A percentile compares a stretch with the other conserved stretches of the same genome.
phyloP scores from a whole-genome alignment of 2,329 filamentous ascomycete genomes.

The Triangularia setosa region DNA sequence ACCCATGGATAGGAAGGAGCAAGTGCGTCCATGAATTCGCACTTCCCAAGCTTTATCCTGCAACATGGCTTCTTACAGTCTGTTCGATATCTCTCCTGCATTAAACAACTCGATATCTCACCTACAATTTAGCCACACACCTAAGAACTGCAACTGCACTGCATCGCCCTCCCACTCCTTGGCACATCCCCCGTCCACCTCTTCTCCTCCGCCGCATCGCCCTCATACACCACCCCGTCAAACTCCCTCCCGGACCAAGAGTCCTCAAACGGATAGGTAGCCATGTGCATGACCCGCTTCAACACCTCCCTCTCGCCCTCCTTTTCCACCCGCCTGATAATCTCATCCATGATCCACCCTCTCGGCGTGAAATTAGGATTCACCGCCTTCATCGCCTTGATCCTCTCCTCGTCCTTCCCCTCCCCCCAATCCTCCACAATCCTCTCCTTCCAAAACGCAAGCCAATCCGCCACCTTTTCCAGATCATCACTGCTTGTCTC shows the following conservation, averaged over 20 bases:
- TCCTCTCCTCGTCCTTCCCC: slow-evolving; percentile 57
- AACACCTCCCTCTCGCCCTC: slow-evolving; percentile 77
- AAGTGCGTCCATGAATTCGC: too few species aligned
- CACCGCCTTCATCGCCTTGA: slow-evolving; percentile 71
- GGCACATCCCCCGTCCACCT: slow-evolving; percentile 86
- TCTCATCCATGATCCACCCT: slow-evolving; percentile 88
- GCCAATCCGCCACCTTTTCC: slow-evolving; percentile 70
- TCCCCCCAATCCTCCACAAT: slow-evolving; percentile 63
- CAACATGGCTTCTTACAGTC: too few species aligned
- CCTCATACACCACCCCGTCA: slow-evolving; percentile 40
- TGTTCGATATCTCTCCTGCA: too few species aligned
- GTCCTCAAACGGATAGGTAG: slow-evolving; percentile 79
- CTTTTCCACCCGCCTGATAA: slow-evolving; percentile 86
- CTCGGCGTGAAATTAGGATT: slow-evolving; percentile 93
- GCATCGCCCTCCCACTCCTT: slow-evolving; percentile 70
- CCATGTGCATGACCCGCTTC: slow-evolving; percentile 74
- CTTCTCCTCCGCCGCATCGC: slow-evolving; percentile 69
- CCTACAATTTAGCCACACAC: not conserved
- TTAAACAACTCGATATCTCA: too few species aligned
- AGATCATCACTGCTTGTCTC: slow-evolving; percentile 54
- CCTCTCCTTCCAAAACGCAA: slow-evolving; percentile 71
- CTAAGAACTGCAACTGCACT: slow-evolving; percentile 92
- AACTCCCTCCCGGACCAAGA: slow-evolving; percentile 56
- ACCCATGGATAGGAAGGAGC: too few species aligned
- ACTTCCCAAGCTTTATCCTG: too few species aligned